These are phyloP conservation scores for Monosporascus sp. DNA, from an alignment of 2,329 filamentous ascomycete species.

Conservation along the genomic window DNA sequence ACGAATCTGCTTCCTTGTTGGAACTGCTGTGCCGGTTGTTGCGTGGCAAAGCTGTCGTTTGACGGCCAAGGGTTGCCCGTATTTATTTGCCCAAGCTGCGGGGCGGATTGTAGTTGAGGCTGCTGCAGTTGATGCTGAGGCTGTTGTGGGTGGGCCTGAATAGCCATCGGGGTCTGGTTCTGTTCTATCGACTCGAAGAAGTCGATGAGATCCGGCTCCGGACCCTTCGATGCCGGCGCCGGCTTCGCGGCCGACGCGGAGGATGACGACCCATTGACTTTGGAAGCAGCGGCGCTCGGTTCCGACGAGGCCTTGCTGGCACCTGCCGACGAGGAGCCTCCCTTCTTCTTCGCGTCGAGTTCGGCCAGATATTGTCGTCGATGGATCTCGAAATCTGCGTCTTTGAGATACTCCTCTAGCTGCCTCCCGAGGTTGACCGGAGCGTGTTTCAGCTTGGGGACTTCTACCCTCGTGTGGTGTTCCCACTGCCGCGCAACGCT, in stretches of 20 bases:
- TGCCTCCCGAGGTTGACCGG: conserved; percentile 86
- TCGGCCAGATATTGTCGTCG: conserved; percentile 87
- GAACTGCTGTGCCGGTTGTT: conserved; percentile 30
- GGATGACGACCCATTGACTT: conserved; percentile 30
- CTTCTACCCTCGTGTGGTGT: conserved; percentile 85
- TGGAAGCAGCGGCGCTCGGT: conserved; percentile 33
- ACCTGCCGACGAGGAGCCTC: conserved; percentile 30
- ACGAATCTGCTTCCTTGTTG: conserved; percentile 23
- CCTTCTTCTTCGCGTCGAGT: conserved; percentile 64
- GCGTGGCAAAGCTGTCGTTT: conserved; percentile 28
- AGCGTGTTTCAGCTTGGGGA: conserved; percentile 95
- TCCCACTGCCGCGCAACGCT: conserved; percentile 84
- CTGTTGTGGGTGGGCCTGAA: conserved; percentile 36
- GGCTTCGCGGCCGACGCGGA: conserved; percentile 35
- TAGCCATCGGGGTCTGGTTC: conserved; percentile 68
- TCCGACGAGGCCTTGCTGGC: conserved; percentile 31
- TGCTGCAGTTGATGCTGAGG: conserved; percentile 29
- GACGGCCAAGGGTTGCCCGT: conserved; percentile 35
- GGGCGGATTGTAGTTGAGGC: conserved; percentile 22
- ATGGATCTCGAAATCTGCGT: conserved; percentile 92
- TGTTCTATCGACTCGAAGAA: conserved; percentile 93
- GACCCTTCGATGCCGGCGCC: conserved; percentile 50
- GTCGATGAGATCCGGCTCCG: conserved; percentile 78
- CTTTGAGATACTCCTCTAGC: conserved; percentile 89
- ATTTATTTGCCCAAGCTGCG: conserved; percentile 24